A percentile compares a stretch with the other conserved stretches of the same genome.
Evolutionary conservation across 2,329 filamentous ascomycete species (phyloP).

Genomic region (Aspergillus novofumigatus): DNA sequence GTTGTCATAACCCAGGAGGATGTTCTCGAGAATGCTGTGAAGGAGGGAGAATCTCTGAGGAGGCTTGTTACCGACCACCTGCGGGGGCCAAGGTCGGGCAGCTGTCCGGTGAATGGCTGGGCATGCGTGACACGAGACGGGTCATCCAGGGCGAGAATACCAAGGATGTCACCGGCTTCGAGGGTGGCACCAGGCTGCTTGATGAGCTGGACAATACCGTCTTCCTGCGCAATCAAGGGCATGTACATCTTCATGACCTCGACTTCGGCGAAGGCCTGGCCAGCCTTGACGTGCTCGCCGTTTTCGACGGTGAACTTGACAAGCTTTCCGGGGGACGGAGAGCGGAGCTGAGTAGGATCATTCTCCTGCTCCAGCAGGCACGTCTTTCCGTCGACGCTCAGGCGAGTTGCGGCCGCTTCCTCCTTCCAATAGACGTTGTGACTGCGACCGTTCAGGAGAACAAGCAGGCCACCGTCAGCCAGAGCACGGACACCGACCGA

Average conservation of each 20-base stretch:
- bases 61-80: slow-evolving; percentile 85
- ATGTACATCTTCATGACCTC: slow-evolving; percentile 99
- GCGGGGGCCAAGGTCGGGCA: slow-evolving; percentile 84
- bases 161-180: slow-evolving; percentile 96
- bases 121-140: slow-evolving; percentile 95
- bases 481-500: slow-evolving; percentile 87
- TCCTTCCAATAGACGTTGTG: slow-evolving; percentile 99
- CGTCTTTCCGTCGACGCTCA: slow-evolving; percentile 97
- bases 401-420: slow-evolving; percentile 88
- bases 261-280: slow-evolving; percentile 91
- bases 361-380: slow-evolving; percentile 98
- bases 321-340: slow-evolving; percentile 92
- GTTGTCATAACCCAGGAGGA: slow-evolving; percentile 92
- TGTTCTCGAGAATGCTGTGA: slow-evolving; percentile 75
- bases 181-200: slow-evolving; percentile 98
- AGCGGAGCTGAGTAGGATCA: slow-evolving; percentile 92
- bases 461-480: slow-evolving; percentile 86
- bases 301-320: slow-evolving; percentile 98
- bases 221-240: slow-evolving; percentile 91
- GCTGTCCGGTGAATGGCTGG: slow-evolving; percentile 84
- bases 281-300: slow-evolving; percentile 85
- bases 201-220: slow-evolving; percentile 94
- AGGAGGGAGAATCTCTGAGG: slow-evolving; percentile 80
- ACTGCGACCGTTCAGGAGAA: slow-evolving; percentile 84
- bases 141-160: slow-evolving; percentile 91